Base-by-base conservation (phyloP, 345 rosid species). In the Pseudoturritis turrita region DNA sequence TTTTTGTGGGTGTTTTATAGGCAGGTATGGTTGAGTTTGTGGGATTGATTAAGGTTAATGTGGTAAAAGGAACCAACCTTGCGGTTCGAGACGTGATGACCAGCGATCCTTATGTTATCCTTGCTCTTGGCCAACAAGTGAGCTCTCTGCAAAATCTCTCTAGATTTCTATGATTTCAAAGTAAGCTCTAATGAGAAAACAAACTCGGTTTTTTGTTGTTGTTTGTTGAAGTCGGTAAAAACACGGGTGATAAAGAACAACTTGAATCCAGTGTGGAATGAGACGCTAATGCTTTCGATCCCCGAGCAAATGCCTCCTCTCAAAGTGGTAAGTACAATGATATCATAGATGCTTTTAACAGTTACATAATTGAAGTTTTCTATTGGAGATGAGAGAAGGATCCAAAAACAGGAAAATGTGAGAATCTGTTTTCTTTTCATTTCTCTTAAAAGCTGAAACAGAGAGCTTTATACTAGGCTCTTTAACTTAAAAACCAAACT, bases 261-360 rank as follows among this genome's bases (percentile, higher is more conserved):
- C 79, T 83, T 96, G 78, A 96, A 96, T 69, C 99, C 99, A 1
- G 94, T 96, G 43, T 95, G 99, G 99, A 96, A 92, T 76, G 97
- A 96, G 73, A 87, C 89, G 55, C 84, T 96, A 39, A 96, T 92
- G 97, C 68, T 96, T 76, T 88, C 97, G 2, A 96, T 96, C 70
- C 99, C 99, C 3, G 98, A 96, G 39, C 81, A 80, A 52, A 70
- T 96, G 51, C 98, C 99, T 79, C 87, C 92, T 73, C 79, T 96
- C 21, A 91, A 85, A 92, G 91, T 92, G 88, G 99, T 88, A 78
- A 81, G 83, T 76, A 40, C 14, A 73, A 3, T 28, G 50, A 31
- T 8, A 17, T 7, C 10, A 57, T 11, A 22, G 1, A 37, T 50
- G 5, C 25, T 29, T 17, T n/a, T 53, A 35, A 33, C 18, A 17